Base-by-base conservation (phyloP, 2,329 filamentous ascomycete species). In the Aureobasidium sp. region DNA sequence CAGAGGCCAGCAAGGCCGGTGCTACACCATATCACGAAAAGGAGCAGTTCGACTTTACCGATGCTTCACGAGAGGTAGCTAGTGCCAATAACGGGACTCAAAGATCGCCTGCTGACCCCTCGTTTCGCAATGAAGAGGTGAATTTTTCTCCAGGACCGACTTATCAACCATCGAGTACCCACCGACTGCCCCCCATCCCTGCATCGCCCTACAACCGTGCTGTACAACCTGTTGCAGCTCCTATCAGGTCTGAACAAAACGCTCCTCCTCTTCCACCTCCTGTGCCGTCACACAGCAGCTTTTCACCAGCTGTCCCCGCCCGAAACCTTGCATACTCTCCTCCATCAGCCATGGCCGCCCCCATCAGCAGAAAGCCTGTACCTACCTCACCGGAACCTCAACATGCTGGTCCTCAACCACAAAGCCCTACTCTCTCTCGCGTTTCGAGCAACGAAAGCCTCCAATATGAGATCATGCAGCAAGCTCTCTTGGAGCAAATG, bases 1-100 rank as follows among this genome's bases (percentile, higher is more conserved):
- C 85, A 35, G 88, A 87, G 66, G 88, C 88, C 49, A 84, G 27
- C 17, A 48, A 31, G 24, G 45, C 67, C 49, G 69, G 68, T n/a
- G 63, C 65, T 47, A 64, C 67, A 19, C 57, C 57, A 22, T 59
- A 62, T 42, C 37, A 50, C 42, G 62, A 67, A 69, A 73, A 61
- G 70, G 67, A 65, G 68, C 67, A 64, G 69, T 68, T 63, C 72
- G 69, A 68, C 67, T 69, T 61, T 67, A 69, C 62, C 70, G 29
- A 60, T 48, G 59, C 59, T 62, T 45, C 63, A 45, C 58, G 57
- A 62, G 63, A 64, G 62, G 78, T 76, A 73, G 75, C 73, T 71
- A 78, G 63, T 53, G 59, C 78, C 71, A 71, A 77, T 70, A 70
- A 60, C 47, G 12, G 37, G 33, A 57, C 60, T 33, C 50, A 58